These are phyloP conservation scores for Jatropha curcas DNA, from an alignment of 345 rosid genomes.

Conservation along the genomic window DNA sequence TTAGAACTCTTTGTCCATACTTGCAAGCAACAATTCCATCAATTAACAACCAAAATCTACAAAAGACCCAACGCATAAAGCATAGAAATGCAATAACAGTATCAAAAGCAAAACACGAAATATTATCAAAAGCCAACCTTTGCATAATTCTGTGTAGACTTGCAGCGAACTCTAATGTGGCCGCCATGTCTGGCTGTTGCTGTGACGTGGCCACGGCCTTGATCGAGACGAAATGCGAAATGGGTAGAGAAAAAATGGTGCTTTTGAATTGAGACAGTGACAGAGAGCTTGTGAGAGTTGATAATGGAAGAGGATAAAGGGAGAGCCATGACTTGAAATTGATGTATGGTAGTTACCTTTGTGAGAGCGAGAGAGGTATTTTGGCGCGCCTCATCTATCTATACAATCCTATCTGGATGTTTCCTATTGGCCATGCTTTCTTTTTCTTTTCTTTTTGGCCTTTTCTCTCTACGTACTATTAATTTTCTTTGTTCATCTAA, in stretches of 20 bases:
- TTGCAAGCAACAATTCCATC: background rate
- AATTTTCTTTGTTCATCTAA: no score
- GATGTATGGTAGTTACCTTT: conserved; percentile 2
- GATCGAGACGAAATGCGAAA: conserved; percentile 30
- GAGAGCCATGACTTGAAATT: conserved; percentile 55
- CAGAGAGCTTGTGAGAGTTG: conserved; percentile 33
- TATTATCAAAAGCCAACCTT: conserved; percentile 31
- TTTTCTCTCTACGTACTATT: no score
- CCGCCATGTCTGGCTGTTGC: conserved; percentile 17
- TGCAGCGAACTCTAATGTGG: conserved; percentile 37
- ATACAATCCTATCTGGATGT: conserved; percentile 28
- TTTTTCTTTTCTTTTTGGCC: no score
- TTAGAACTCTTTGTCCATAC: background rate
- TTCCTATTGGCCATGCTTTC: conserved; percentile 21
- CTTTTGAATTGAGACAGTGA: conserved; percentile 24
- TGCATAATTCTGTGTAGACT: conserved; percentile 22
- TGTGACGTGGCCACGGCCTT: conserved; percentile 17
- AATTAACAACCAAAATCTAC: background rate
- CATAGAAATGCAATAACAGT: background rate
- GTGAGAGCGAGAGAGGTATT: conserved; percentile 23
- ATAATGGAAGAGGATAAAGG: conserved; percentile 46
- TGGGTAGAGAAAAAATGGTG: conserved; percentile 32
- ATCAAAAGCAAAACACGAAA: background rate
- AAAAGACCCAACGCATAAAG: background rate
- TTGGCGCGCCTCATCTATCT: conserved; percentile 59